Base-by-base conservation (phyloP, 2,329 filamentous ascomycete genomes). In the Tolypocladium tropicale region DNA sequence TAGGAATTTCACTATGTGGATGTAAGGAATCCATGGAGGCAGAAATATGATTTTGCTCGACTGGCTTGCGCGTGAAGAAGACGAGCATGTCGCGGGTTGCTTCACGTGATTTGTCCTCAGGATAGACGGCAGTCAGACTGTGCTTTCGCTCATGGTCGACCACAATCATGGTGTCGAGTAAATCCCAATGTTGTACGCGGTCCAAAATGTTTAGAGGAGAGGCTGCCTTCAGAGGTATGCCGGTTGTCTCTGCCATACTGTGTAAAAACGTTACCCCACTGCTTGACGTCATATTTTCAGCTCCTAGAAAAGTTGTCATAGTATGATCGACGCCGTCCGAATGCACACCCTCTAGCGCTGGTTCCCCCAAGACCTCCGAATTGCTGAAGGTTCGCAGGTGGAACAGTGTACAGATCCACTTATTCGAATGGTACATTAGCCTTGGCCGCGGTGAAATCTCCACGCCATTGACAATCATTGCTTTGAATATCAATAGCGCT, bases 281-380 rank as follows among this genome's bases (percentile, higher is more conserved):
- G 54, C 65, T 57, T 41, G 59, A 48, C 6, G 56, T 55, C 64
- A 69, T 67, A 60, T 69, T 69, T 43, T 57, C 52, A 56, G 55
- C 57, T 18, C 64, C 63, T 21, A 69, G 58, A 30, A 59, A 66
- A 11, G 63, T 65, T 18, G 67, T 68, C 66, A 69, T 68, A 56
- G 66, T 69, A 59, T 67, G 64, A 51, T 69, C 67, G 52, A 65
- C 64, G 41, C 67, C 67, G 52, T 69, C 67, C 1, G 63, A 61
- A 61, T 69, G 67, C 30, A 69, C 64, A 28, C 67, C 67, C 56
- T 69, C 67, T n/a, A 69, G 58, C 2, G 67, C 66, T 3, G 67
- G 67, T 55, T 69, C 65, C 23, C 67, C 67, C 18, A 67, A 54
- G 25, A 67, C 58, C 7, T 62, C 59, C 16, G 58, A 54, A n/a